Conservation (phyloP, 345 rosid genomes). For the Brassica rapa region DNA sequence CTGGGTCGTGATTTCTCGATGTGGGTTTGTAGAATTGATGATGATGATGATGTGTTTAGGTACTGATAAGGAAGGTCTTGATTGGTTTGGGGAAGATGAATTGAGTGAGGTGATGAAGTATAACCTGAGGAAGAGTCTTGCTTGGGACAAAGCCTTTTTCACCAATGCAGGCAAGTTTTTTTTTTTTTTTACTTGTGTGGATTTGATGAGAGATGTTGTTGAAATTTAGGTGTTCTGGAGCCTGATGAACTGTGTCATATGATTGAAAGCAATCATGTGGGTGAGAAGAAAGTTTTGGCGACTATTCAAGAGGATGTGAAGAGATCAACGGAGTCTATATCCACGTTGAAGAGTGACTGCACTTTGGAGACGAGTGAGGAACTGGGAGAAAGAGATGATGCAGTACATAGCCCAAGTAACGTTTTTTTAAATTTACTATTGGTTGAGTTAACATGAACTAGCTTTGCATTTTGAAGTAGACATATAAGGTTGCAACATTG, state of each 20-base stretch:
- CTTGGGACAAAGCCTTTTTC: constrained; percentile 96
- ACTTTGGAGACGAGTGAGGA: constrained; percentile 48
- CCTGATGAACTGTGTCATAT: constrained; percentile 83
- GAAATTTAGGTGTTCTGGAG: constrained; percentile 68
- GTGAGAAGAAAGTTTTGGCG: constrained; percentile 47
- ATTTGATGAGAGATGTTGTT: constrained; percentile 22
- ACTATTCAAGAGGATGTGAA: constrained; percentile 69
- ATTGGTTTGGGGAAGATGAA: constrained; percentile 37
- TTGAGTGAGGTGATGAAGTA: constrained; percentile 51
- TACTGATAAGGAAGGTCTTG: constrained; percentile 39
- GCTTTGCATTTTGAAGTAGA: background rate
- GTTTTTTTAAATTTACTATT: constrained; percentile 31
- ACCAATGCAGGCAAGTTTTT: constrained; percentile 68
- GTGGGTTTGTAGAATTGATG: background rate
- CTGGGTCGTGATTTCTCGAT: background rate
- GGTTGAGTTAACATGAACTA: constrained; percentile 10
- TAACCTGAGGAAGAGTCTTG: constrained; percentile 84
- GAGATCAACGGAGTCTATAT: constrained; percentile 73
- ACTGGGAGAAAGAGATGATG: constrained; percentile 27
- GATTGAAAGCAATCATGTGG: constrained; percentile 55
- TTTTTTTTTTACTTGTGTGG: background rate
- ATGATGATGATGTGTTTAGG: constrained; percentile 41
- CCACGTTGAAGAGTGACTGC: constrained; percentile 72
- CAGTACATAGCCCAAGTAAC: constrained; percentile 47
- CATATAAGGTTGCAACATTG: background rate